phyloP scores from a whole-genome alignment of 495 filamentous ascomycete species.

The Pseudomonodictys pantanalensis region DNA sequence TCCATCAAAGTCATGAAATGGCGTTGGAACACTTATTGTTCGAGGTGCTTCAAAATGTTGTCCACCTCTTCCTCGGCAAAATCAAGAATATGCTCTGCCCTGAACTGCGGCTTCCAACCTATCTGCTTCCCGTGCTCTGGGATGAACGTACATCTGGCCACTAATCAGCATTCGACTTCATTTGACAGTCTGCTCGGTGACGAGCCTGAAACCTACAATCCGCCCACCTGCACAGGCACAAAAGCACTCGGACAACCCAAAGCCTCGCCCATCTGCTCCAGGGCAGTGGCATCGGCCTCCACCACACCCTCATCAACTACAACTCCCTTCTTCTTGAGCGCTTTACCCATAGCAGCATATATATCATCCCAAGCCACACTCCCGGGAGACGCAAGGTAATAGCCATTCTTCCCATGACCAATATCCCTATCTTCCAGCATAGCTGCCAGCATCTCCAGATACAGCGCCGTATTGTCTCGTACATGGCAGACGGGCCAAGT shows the following conservation, averaged over 20 bases:
- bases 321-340: conserved; percentile 42
- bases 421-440: conserved; percentile 45
- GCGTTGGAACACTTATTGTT: too few relatives aligned
- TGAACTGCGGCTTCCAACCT: conserved; percentile 45
- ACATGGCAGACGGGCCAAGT: conserved; percentile 32
- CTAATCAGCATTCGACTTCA: conserved; percentile 17
- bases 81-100: conserved; percentile 45
- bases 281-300: conserved; percentile 36
- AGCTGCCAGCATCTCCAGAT: conserved; percentile 44
- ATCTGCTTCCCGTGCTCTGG: conserved; percentile 41
- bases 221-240: conserved; percentile 44
- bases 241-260: conserved; percentile 33
- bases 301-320: conserved; percentile 40
- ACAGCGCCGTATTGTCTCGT: conserved; percentile 35
- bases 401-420: conserved; percentile 46
- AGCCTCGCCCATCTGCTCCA: conserved; percentile 44
- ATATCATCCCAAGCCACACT: conserved; percentile 50
- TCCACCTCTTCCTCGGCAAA: conserved; percentile 44
- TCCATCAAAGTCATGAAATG: too few relatives aligned
- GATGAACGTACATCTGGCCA: conserved; percentile 40
- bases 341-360: conserved; percentile 44
- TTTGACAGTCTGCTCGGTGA: not conserved
- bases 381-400: conserved; percentile 51
- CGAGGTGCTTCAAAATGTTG: conserved; percentile 30
- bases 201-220: conserved; percentile 39